phyloP scores from a whole-genome alignment of 2,329 filamentous ascomycete species.

The Apiospora rasikravindrae region DNA sequence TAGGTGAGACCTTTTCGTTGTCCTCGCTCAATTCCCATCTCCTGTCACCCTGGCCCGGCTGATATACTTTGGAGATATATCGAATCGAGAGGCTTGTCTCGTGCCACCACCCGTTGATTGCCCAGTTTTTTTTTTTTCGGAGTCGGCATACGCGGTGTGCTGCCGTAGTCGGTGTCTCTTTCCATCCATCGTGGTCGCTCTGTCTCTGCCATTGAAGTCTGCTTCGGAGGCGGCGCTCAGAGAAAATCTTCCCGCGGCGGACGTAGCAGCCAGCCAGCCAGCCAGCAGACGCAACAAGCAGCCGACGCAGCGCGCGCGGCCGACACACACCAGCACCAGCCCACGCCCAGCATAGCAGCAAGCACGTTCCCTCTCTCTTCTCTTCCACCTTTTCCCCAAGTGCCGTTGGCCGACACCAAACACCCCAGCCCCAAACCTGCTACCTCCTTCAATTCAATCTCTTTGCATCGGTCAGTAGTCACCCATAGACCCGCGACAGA shows the following conservation, averaged over 20 bases:
- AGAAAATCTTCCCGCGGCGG: conserved; percentile 18
- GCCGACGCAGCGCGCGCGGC: conserved; percentile 5
- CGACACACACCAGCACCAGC: conserved; percentile 18
- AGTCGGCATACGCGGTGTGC: conserved; percentile 27
- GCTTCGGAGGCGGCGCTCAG: conserved; percentile 17
- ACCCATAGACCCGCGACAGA: conserved; percentile 32
- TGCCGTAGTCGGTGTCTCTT: conserved; percentile 14
- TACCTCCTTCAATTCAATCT: conserved; percentile 17
- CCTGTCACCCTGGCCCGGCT: conserved; percentile 25
- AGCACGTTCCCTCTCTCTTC: conserved; percentile 16
- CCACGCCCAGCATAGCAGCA: conserved; percentile 5
- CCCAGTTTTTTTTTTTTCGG: conserved; percentile 22
- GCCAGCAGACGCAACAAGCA: not conserved
- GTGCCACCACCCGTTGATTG: conserved; percentile 31
- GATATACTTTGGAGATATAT: conserved; percentile 29
- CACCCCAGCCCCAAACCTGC: conserved; percentile 22
- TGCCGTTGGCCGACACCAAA: conserved; percentile 23
- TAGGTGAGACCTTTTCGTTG: conserved; percentile 34
- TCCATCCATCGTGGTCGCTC: conserved; percentile 13
- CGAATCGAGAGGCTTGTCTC: conserved; percentile 32
- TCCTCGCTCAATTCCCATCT: conserved; percentile 25
- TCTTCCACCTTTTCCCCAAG: conserved; percentile 16
- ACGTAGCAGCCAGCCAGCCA: not conserved
- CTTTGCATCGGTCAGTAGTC: conserved; percentile 27
- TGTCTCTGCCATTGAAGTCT: not conserved